Base-by-base conservation (phyloP, 2,329 filamentous ascomycete genomes). In the Parastagonospora avenae region DNA sequence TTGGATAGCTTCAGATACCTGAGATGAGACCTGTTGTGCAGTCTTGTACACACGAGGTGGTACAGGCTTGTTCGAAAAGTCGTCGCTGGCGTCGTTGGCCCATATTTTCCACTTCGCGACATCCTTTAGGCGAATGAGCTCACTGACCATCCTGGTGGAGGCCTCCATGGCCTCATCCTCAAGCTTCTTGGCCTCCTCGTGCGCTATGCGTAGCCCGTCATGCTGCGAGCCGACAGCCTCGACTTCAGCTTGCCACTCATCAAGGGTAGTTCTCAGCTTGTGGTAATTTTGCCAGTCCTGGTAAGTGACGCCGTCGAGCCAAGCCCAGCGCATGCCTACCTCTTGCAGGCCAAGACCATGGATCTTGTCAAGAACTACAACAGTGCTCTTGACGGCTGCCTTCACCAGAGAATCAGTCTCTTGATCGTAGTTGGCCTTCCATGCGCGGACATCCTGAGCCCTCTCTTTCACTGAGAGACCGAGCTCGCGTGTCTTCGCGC, bases 201-300 rank as follows among this genome's bases (percentile, higher is more conserved):
- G 86, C 14, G 91, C 89, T 47, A 85, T 78, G 15, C 81, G 77
- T 10, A 97, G 80, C 24, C 84, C 86, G 8, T 88, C 84, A 68
- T 97, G 90, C 3, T 85, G 82, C 52, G 88, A 82, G 33, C 91
- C 89, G 46, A 92, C 83, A 51, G 86, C 80, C 69, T 91, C 87
- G 41, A 99, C 86, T 61, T 95, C 90, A 31, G 85, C 81, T 48
- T 90, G 88, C 92, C 93, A 97, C 64, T 91, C 85, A 41, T 88
- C 87, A 45, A 97, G 90, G 10, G 89, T 88, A 46, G 83, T 85
- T 77, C 90, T 95, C 50, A 99, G 80, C 52, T 90, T 85, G 72
- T 97, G 92, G 69, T 96, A 99, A 72, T 93, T 94, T 52, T 88
- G 85, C 94, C 94, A 99, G 72, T 99, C 92, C 73, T 95, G 92